Evolutionary conservation across 2,329 filamentous ascomycete genomes (phyloP), one percentile per base, ranked within the genome.

Genomic region (Ascochyta koolunga): DNA sequence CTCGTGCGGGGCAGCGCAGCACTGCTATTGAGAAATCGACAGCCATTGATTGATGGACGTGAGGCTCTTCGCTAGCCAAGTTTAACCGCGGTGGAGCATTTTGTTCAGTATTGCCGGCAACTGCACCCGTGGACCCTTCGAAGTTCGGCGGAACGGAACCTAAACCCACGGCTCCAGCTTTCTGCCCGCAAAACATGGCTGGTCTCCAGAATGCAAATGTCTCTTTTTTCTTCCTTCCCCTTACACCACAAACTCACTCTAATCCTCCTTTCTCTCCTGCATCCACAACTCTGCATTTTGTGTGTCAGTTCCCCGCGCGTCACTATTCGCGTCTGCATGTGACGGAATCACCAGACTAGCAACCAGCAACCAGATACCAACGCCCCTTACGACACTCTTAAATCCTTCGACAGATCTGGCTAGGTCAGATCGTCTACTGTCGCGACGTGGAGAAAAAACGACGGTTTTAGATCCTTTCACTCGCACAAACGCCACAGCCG

Each of bases 241-340:
- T 44, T 24, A 37, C 33, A 44, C 19, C 42, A 32, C 19, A 29
- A 16, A 38, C 19, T 21, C n/a, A 13, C 36, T 21, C 16, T 31
- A 8, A 27, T 18, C 21, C n/a, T 41, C 24, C 15, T 41, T 40
- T 25, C 31, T 35, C 21, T 44, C 16, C 40, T 33, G 13, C 47
- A 15, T 49, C 35, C 16, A 35, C 21, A 16, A 47, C 48, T 51
- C 62, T 54, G 52, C 50, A 42, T 49, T 13, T 43, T 41, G 58
- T 55, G 46, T 42, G 33, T 49, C 29, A 48, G 37, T 39, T 15
- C 24, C 39, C 51, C 54, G 43, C 62, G 48, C 59, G 56, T 63
- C 57, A 64, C 52, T 36, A 55, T 35, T 51, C 47, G 43, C 50
- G 45, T 57, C 64, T 54, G 65, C 69, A 70, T 71, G 66, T 70